Conservation (phyloP, 129 eudicot genomes). For the Tagetes patula region DNA sequence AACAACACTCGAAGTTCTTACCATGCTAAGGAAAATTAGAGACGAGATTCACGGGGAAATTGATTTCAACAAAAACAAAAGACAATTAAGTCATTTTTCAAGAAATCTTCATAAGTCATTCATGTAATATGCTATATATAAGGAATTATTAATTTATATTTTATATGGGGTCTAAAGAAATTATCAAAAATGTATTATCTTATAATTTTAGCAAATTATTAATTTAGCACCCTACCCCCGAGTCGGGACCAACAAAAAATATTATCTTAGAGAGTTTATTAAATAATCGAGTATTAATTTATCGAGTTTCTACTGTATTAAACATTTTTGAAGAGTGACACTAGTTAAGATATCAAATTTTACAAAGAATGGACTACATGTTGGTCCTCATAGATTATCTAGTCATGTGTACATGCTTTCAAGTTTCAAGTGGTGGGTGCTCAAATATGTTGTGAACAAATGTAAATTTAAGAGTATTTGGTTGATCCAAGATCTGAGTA, state of each 20-base stretch:
- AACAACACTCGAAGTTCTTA: conserved; percentile 40
- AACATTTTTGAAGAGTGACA: background rate
- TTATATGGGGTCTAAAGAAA: conserved; percentile 26
- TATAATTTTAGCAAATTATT: too few species aligned
- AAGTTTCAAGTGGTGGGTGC: too few species aligned
- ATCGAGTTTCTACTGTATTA: conserved; percentile 26
- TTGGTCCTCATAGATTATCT: too few species aligned
- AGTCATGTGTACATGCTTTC: too few species aligned
- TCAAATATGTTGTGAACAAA: too few species aligned
- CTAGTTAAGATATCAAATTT: background rate
- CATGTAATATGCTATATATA: conserved; percentile 31
- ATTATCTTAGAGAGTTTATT: conserved; percentile 36
- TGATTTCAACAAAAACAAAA: too few species aligned
- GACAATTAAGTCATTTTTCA: conserved; percentile 7
- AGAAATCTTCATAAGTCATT: conserved; percentile 32
- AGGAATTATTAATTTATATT: conserved; percentile 30
- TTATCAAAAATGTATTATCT: too few species aligned
- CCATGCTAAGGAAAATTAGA: conserved; percentile 39
- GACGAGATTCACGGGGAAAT: background rate
- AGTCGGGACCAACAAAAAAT: conserved; percentile 3
- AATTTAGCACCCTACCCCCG: too few species aligned
- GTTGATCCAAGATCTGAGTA: background rate
- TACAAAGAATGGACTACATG: too few species aligned
- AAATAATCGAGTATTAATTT: conserved; percentile 41
- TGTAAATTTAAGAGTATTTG: background rate